phyloP scores from a whole-genome alignment of 2,329 filamentous ascomycete genomes.

The Sporothrix pseudoabietina region DNA sequence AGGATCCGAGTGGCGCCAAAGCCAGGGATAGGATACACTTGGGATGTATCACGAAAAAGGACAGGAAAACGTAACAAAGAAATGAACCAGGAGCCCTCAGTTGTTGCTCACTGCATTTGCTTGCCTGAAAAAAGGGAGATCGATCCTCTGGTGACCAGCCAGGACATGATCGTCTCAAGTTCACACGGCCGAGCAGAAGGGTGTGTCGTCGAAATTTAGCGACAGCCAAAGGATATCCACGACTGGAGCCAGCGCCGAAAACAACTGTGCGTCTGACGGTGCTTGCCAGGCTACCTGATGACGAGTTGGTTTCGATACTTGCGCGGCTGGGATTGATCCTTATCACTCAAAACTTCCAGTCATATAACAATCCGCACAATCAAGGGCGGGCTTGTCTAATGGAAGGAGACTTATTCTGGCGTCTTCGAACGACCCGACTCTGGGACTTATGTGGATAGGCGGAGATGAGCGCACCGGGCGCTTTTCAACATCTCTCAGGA shows the following conservation, averaged over 20 bases:
- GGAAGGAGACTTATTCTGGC: slow-evolving; percentile 46
- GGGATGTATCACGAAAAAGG: neutral
- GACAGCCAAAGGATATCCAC: slow-evolving; percentile 28
- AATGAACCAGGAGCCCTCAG: slow-evolving; percentile 30
- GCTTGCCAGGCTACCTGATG: slow-evolving; percentile 58
- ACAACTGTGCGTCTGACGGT: slow-evolving; percentile 35
- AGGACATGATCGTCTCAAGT: slow-evolving; percentile 29
- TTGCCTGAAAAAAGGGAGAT: slow-evolving; percentile 40
- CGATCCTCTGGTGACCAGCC: slow-evolving; percentile 40
- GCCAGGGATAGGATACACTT: neutral
- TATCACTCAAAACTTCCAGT: slow-evolving; percentile 60
- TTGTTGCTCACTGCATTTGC: slow-evolving; percentile 57
- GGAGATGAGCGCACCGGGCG: slow-evolving; percentile 28
- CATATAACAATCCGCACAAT: neutral
- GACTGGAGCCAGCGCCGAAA: slow-evolving; percentile 27
- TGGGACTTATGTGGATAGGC: slow-evolving; percentile 27
- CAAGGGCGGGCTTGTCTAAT: slow-evolving; percentile 41
- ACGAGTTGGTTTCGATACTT: slow-evolving; percentile 42
- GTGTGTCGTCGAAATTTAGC: slow-evolving; percentile 5
- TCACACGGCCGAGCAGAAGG: slow-evolving; percentile 30
- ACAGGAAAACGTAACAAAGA: neutral
- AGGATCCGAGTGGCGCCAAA: slow-evolving; percentile 18
- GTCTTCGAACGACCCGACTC: slow-evolving; percentile 33
- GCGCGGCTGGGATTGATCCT: slow-evolving; percentile 53
- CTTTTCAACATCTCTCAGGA: slow-evolving; percentile 21